Base-by-base conservation (phyloP, 2,329 filamentous ascomycete species). In the Ophiostoma sp. region DNA sequence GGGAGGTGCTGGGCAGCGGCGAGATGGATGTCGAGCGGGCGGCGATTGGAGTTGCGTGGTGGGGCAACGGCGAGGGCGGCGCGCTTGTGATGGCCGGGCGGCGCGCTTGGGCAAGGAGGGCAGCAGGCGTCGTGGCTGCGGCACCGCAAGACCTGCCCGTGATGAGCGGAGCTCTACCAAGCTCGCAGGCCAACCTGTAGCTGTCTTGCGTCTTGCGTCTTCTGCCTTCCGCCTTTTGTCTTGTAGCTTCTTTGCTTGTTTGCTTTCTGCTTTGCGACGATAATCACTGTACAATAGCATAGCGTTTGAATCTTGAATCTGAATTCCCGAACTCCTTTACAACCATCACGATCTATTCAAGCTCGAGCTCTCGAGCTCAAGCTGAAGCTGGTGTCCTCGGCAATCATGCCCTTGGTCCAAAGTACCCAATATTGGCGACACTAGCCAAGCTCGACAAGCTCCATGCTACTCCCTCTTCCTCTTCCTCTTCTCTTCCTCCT, bases 11-110 rank as follows among this genome's bases (percentile, higher is more conserved):
- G 9, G 88, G 88, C 55, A 88, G 85, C 73, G 92, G 92, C 3
- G 92, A 96, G 79, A 90, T 97, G 87, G 93, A 97, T 77, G 89
- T 96, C 38, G 91, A 96, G 75, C 84, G 92, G 70, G 89, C 91
- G 6, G 86, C 89, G 55, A 83, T 90, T 44, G 92, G 89, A 65
- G 90, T 96, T 18, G 86, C 87, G 2, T 97, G 93, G 93, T 97
- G 93, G 93, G 90, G 87, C 11, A 83, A 82, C 12, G 78, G 78
- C 47, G 84, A 84, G 6, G 85, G 78, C 79, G 86, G 76, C 76
- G 84, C 83, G 71, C 74, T 84, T 71, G 79, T 86, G 7, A 70
- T 83, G 64, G 27, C 62, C 14, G 72, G 72, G 49, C 45, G 64
- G 40, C 38, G 66, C 14, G 9, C 16, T 0, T 40, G 38, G 27